phyloP scores from a whole-genome alignment of 345 rosid species.

The Gossypium thurberi region DNA sequence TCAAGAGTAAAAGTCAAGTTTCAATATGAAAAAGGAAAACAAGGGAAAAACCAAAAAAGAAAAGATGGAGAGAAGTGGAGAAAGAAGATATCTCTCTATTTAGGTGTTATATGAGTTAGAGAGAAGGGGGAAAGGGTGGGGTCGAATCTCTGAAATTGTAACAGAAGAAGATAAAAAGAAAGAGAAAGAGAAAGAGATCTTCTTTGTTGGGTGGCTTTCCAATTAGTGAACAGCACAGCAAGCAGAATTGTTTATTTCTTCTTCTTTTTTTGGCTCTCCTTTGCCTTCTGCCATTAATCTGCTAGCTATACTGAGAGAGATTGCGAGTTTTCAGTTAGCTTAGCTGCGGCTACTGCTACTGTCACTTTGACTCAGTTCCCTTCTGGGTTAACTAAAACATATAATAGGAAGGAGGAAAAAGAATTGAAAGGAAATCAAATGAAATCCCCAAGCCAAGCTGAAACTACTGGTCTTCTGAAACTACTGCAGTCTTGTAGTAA shows the following conservation, averaged over 20 bases:
- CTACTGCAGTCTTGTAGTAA: slow-evolving; percentile 6
- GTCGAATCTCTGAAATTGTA: slow-evolving; percentile 27
- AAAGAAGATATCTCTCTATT: slow-evolving; percentile 21
- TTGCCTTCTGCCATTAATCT: neutral
- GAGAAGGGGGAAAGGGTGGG: slow-evolving; percentile 13
- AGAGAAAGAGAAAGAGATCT: slow-evolving; percentile 17
- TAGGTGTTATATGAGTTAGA: slow-evolving; percentile 27
- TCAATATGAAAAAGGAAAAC: neutral
- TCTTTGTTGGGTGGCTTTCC: neutral
- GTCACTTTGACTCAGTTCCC: slow-evolving; percentile 38
- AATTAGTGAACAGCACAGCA: neutral
- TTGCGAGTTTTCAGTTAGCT: slow-evolving; percentile 9
- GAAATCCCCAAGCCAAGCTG: neutral
- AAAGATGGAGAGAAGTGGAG: neutral
- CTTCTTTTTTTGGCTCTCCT: neutral
- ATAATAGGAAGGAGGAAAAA: neutral
- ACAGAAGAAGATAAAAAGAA: slow-evolving; percentile 16
- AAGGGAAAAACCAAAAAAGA: neutral
- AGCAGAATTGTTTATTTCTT: neutral
- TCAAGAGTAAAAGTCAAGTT: neutral
- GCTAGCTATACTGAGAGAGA: slow-evolving; percentile 13
- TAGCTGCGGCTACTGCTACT: slow-evolving; percentile 21
- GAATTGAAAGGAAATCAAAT: neutral
- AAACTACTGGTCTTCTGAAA: neutral
- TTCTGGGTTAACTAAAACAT: neutral